Evolutionary conservation across 805 yeast genomes (phyloP).

Genomic region (Sugiyamaella chiloensis): DNA sequence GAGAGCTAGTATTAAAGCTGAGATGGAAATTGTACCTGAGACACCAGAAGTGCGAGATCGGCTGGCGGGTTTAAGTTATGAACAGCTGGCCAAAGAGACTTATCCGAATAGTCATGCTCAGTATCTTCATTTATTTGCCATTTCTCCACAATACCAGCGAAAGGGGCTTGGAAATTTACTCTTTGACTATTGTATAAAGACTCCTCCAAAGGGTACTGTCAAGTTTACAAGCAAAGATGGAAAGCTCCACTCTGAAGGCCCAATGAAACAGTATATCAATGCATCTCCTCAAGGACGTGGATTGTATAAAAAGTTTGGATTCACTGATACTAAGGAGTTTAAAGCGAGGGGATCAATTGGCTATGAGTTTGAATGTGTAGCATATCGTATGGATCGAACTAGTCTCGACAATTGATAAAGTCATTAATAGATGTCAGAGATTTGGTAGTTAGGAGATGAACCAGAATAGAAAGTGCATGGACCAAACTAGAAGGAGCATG

Average conservation of each 20-base stretch:
- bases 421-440: too few relatives aligned
- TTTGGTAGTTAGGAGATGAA: too few relatives aligned
- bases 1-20: background rate
- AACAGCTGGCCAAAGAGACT: slow-evolving; percentile 10
- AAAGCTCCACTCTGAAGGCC: slow-evolving; percentile 10
- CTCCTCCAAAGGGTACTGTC: slow-evolving; percentile 7
- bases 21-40: background rate
- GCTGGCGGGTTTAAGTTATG: slow-evolving; percentile 9
- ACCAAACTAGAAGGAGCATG: too few relatives aligned
- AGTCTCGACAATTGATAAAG: too few relatives aligned
- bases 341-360: background rate
- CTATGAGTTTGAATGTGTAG: background rate
- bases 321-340: background rate
- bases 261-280: slow-evolving; percentile 16
- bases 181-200: slow-evolving; percentile 9
- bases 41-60: slow-evolving; percentile 9
- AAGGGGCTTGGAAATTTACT: slow-evolving; percentile 19
- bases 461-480: too few relatives aligned
- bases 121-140: slow-evolving; percentile 14
- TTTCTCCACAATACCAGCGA: slow-evolving; percentile 15
- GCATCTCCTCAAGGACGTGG: slow-evolving; percentile 16
- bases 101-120: slow-evolving; percentile 11
- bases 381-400: background rate
- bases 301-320: slow-evolving; percentile 18
- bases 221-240: slow-evolving; percentile 13